Conservation (phyloP, 495 filamentous ascomycete species). For the Penicillium subrubescens region DNA sequence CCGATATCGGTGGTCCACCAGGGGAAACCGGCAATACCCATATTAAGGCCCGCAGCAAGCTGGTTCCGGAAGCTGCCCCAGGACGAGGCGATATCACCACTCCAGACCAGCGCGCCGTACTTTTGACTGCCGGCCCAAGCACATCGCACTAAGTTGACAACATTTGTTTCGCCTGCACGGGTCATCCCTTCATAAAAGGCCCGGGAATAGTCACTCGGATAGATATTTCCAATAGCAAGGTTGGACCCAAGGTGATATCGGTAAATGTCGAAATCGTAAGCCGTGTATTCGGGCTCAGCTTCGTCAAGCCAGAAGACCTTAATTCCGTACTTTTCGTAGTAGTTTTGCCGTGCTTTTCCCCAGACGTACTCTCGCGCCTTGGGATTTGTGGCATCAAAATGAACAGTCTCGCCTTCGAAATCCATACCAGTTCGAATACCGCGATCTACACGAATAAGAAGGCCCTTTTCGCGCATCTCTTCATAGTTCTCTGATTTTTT, state of each 20-base stretch:
- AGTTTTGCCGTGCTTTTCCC: constrained; percentile 53
- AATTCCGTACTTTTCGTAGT: constrained; percentile 55
- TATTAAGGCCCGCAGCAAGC: constrained; percentile 58
- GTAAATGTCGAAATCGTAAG: constrained; percentile 62
- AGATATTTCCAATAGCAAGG: constrained; percentile 57
- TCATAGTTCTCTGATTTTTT: constrained; percentile 50
- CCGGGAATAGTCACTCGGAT: constrained; percentile 54
- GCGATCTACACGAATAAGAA: constrained; percentile 55
- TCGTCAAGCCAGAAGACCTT: constrained; percentile 63
- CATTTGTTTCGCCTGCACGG: constrained; percentile 44
- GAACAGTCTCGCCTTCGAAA: constrained; percentile 51
- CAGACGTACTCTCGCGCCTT: constrained; percentile 53
- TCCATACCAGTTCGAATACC: constrained; percentile 54
- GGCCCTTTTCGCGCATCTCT: constrained; percentile 55
- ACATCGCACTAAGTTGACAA: constrained; percentile 60
- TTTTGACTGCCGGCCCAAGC: constrained; percentile 62
- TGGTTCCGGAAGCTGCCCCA: constrained; percentile 57
- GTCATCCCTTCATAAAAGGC: constrained; percentile 58
- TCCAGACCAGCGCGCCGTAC: constrained; percentile 61
- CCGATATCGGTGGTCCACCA: constrained; percentile 66
- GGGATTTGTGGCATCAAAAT: constrained; percentile 59
- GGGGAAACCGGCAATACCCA: constrained; percentile 58
- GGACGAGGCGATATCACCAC: constrained; percentile 58
- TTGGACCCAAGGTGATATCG: constrained; percentile 58
- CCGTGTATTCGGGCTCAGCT: constrained; percentile 59